Percentiles rank a stretch among this genome's conserved stretches.
phyloP scores from a whole-genome alignment of 2,329 filamentous ascomycete species.

The Beauveria caledonica region DNA sequence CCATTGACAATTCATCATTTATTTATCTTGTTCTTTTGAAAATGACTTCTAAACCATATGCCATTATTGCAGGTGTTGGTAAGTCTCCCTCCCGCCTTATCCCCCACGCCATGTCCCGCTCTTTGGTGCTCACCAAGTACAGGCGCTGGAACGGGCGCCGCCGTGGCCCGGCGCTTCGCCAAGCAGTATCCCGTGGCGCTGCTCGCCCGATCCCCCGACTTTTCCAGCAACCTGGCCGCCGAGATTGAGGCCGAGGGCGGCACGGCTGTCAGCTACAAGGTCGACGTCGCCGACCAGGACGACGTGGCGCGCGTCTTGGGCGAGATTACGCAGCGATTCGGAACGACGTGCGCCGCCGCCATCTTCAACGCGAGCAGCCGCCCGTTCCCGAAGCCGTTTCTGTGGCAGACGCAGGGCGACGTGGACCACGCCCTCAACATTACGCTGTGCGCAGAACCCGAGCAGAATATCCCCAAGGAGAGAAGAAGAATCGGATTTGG shows the following conservation, averaged over 20 bases:
- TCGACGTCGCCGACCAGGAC: background rate
- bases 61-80: slow-evolving; percentile 11
- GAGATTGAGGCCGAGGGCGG: slow-evolving; percentile 10
- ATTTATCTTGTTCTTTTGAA: background rate
- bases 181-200: slow-evolving; percentile 9
- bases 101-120: too few relatives aligned
- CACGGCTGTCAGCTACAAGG: slow-evolving; percentile 6
- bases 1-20: background rate
- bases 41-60: slow-evolving; percentile 1
- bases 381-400: slow-evolving; percentile 12
- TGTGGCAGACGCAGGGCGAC: slow-evolving; percentile 8
- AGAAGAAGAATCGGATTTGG: background rate
- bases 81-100: background rate
- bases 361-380: slow-evolving; percentile 12
- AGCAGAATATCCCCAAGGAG: too few relatives aligned
- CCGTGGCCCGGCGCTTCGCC: slow-evolving; percentile 8
- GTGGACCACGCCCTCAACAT: background rate
- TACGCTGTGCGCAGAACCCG: background rate
- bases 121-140: background rate
- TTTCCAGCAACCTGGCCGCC: background rate
- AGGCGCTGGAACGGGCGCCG: slow-evolving; percentile 10
- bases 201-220: background rate
- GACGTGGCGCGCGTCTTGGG: background rate
- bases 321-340: slow-evolving; percentile 1
- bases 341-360: slow-evolving; percentile 1